Percentiles rank a stretch among this genome's conserved stretches.
phyloP scores from a whole-genome alignment of 2,329 filamentous ascomycete genomes.

The Blumeriella jaapii region DNA sequence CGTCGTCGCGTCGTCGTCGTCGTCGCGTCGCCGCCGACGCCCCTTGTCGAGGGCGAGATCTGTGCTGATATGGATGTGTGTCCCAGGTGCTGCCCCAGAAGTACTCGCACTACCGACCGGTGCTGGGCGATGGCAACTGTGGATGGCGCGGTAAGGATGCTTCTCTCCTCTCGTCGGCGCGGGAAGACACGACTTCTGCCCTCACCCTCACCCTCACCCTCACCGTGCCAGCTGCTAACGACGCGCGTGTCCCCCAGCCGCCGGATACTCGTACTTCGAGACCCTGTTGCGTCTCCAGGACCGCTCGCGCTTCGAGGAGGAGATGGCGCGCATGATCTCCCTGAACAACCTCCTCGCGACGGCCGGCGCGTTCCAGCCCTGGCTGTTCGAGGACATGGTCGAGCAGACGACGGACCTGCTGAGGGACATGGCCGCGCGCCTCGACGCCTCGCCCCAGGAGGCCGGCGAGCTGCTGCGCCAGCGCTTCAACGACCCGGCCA shows the following conservation, averaged over 20 bases:
- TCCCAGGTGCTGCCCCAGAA: constrained; percentile 68
- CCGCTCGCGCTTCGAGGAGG: constrained; percentile 51
- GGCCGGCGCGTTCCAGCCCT: constrained; percentile 58
- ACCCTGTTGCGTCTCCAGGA: constrained; percentile 60
- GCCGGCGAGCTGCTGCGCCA: constrained; percentile 42
- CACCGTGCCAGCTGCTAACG: constrained; percentile 14
- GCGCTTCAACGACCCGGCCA: constrained; percentile 63
- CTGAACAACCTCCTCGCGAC: constrained; percentile 60
- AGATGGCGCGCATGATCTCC: constrained; percentile 59
- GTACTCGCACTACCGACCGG: constrained; percentile 77
- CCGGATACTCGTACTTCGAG: constrained; percentile 90
- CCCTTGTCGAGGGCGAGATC: neutral
- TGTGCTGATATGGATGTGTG: constrained; percentile 3
- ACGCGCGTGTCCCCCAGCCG: constrained; percentile 42
- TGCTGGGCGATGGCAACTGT: constrained; percentile 90
- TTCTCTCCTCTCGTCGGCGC: too few species aligned
- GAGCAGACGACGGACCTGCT: constrained; percentile 63
- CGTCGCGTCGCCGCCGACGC: too few species aligned
- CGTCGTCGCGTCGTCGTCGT: too few species aligned
- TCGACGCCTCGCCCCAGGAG: constrained; percentile 32
- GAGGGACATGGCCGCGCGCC: constrained; percentile 45
- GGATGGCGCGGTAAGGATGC: constrained; percentile 91
- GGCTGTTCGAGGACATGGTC: constrained; percentile 73
- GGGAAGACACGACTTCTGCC: too few species aligned
- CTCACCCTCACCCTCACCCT: constrained; percentile 12